phyloP scores from a whole-genome alignment of 2,329 filamentous ascomycete species.

The Sordariomycetes sp. region DNA sequence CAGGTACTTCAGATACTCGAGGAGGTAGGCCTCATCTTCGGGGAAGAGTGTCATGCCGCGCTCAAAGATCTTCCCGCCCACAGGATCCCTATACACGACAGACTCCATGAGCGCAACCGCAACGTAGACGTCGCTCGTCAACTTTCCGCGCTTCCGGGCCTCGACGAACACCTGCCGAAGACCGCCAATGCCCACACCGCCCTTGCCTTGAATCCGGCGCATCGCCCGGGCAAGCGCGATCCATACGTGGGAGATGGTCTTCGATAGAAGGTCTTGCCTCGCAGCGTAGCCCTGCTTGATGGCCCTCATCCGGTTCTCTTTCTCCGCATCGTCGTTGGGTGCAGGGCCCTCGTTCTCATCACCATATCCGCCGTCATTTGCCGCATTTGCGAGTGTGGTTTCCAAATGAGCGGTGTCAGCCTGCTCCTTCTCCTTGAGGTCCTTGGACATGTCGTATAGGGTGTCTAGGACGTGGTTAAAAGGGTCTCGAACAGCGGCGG shows the following conservation, averaged over 20 bases:
- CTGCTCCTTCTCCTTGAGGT: slow-evolving; percentile 53
- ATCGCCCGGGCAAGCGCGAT: slow-evolving; percentile 90
- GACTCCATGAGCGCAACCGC: slow-evolving; percentile 89
- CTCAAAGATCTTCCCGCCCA: slow-evolving; percentile 92
- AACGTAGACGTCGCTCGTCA: slow-evolving; percentile 92
- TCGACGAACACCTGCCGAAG: slow-evolving; percentile 84
- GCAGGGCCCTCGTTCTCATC: slow-evolving; percentile 41
- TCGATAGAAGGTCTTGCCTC: slow-evolving; percentile 67
- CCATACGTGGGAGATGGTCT: slow-evolving; percentile 87
- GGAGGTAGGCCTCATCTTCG: slow-evolving; percentile 82
- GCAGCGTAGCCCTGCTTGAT: slow-evolving; percentile 58
- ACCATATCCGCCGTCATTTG: slow-evolving; percentile 22
- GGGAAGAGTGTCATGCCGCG: slow-evolving; percentile 88
- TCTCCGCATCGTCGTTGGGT: slow-evolving; percentile 15
- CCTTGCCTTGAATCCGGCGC: slow-evolving; percentile 85
- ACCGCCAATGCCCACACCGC: slow-evolving; percentile 55
- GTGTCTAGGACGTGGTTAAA: slow-evolving; percentile 76
- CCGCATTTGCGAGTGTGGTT: slow-evolving; percentile 34
- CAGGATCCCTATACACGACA: slow-evolving; percentile 87
- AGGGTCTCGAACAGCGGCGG: slow-evolving; percentile 67
- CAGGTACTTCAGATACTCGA: slow-evolving; percentile 93
- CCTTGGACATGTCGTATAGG: slow-evolving; percentile 77
- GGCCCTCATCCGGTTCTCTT: slow-evolving; percentile 51
- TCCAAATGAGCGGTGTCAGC: slow-evolving; percentile 46
- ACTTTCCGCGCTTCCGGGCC: slow-evolving; percentile 73